Conservation (phyloP, 2,329 filamentous ascomycete genomes). For the Aspergillus pseudonomiae region DNA sequence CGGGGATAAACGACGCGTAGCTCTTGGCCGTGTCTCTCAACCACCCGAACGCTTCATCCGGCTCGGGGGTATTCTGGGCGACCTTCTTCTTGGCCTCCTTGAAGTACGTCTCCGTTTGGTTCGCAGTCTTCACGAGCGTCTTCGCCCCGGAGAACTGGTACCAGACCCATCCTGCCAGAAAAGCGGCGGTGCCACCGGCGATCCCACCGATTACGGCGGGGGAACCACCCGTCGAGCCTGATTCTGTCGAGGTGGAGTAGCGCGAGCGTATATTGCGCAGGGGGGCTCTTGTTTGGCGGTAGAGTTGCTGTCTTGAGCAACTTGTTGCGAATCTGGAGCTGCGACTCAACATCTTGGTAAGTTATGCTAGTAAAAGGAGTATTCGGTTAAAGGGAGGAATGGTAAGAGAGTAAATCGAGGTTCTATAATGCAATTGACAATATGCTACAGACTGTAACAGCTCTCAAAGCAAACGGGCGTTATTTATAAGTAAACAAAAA, state of each 20-base stretch:
- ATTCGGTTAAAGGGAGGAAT: background rate
- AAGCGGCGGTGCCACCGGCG: slow-evolving; percentile 53
- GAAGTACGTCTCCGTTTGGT: slow-evolving; percentile 64
- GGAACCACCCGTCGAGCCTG: slow-evolving; percentile 25
- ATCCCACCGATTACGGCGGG: slow-evolving; percentile 50
- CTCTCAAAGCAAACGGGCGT: background rate
- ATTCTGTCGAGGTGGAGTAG: slow-evolving; percentile 28
- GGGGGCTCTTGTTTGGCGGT: background rate
- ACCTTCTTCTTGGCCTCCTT: slow-evolving; percentile 62
- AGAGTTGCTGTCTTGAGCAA: slow-evolving; percentile 12
- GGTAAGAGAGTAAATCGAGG: background rate
- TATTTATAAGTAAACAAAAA: background rate
- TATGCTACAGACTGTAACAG: background rate
- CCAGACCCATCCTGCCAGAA: slow-evolving; percentile 53
- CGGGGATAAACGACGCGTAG: slow-evolving; percentile 73
- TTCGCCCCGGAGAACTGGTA: slow-evolving; percentile 58
- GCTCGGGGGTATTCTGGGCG: slow-evolving; percentile 64
- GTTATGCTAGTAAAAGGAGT: background rate
- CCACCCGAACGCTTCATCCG: slow-evolving; percentile 68
- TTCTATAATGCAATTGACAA: background rate
- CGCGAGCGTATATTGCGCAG: slow-evolving; percentile 29
- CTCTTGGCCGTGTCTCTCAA: slow-evolving; percentile 68
- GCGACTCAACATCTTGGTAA: slow-evolving; percentile 10
- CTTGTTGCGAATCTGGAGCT: slow-evolving; percentile 10
- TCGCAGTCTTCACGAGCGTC: slow-evolving; percentile 52